These are phyloP conservation scores for Stemphylium vesicarium DNA, from an alignment of 2,329 filamentous ascomycete genomes.

Conservation along the genomic window DNA sequence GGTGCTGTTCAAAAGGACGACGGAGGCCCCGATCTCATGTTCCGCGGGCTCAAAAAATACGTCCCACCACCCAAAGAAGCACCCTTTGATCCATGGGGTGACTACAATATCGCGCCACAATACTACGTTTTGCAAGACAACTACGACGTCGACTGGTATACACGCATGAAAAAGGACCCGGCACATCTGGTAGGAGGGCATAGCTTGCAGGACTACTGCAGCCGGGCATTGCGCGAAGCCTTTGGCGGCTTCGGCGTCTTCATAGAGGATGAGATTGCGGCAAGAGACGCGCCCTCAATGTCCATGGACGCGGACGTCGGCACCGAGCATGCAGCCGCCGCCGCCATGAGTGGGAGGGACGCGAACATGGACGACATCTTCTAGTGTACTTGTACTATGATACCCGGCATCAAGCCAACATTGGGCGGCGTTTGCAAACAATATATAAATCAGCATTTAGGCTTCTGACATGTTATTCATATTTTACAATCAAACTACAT, in stretches of 20 bases:
- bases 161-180: constrained; percentile 68
- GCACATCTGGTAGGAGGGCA: constrained; percentile 81
- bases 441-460: background rate
- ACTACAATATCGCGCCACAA: constrained; percentile 67
- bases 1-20: constrained; percentile 50
- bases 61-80: constrained; percentile 68
- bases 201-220: constrained; percentile 79
- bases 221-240: constrained; percentile 81
- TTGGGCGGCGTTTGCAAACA: constrained; percentile 33
- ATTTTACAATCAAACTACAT: constrained; percentile 8
- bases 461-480: background rate
- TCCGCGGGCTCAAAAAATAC: constrained; percentile 78
- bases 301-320: constrained; percentile 41
- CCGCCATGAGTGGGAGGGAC: constrained; percentile 64
- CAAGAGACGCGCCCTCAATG: constrained; percentile 47
- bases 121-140: constrained; percentile 72
- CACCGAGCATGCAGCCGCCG: constrained; percentile 53
- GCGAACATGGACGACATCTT: constrained; percentile 54
- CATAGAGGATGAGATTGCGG: constrained; percentile 72
- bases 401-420: constrained; percentile 41
- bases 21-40: constrained; percentile 57
- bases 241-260: constrained; percentile 90
- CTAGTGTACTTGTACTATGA: constrained; percentile 38
- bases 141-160: constrained; percentile 79
- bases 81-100: constrained; percentile 89